These are phyloP conservation scores for Candida nonsorbophila DNA, from an alignment of 805 yeast genomes.

Conservation along the genomic window DNA sequence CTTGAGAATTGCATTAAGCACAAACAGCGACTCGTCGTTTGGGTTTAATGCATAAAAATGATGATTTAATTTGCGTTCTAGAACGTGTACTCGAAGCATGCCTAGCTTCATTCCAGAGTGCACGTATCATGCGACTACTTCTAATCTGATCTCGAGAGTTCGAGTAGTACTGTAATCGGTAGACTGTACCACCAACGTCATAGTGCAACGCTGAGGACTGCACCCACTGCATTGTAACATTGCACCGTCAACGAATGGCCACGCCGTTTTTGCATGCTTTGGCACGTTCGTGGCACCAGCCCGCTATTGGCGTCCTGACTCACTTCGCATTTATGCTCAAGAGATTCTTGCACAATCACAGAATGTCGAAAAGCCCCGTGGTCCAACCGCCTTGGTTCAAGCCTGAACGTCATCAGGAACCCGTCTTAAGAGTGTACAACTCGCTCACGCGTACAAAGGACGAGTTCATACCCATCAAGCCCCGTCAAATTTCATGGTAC, in stretches of 20 bases:
- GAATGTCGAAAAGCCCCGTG: slow-evolving; percentile 23
- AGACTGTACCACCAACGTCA: too few species aligned
- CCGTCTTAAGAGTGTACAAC: slow-evolving; percentile 63
- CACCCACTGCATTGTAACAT: too few species aligned
- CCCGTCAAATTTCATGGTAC: slow-evolving; percentile 81
- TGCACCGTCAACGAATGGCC: too few species aligned
- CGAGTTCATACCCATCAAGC: slow-evolving; percentile 64
- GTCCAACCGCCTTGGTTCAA: slow-evolving; percentile 37
- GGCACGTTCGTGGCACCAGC: too few species aligned
- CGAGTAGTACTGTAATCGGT: too few species aligned
- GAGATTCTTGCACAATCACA: too few species aligned
- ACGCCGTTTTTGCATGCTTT: too few species aligned
- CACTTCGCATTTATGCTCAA: too few species aligned
- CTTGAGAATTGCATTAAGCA: too few species aligned
- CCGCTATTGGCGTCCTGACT: too few species aligned
- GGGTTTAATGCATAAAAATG: slow-evolving; percentile 13
- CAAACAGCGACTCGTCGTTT: too few species aligned
- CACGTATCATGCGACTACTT: slow-evolving; percentile 37
- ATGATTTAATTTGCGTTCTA: slow-evolving; percentile 47
- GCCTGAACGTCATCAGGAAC: slow-evolving; percentile 10
- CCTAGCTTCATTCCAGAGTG: slow-evolving; percentile 39
- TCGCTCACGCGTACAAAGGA: slow-evolving; percentile 79
- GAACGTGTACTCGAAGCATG: slow-evolving; percentile 36
- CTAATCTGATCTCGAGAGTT: slow-evolving; percentile 7
- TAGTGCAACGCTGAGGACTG: too few species aligned